Base-by-base conservation (phyloP, 371 early-diverging fungal genomes). In the Apophysomyces ossiformis region DNA sequence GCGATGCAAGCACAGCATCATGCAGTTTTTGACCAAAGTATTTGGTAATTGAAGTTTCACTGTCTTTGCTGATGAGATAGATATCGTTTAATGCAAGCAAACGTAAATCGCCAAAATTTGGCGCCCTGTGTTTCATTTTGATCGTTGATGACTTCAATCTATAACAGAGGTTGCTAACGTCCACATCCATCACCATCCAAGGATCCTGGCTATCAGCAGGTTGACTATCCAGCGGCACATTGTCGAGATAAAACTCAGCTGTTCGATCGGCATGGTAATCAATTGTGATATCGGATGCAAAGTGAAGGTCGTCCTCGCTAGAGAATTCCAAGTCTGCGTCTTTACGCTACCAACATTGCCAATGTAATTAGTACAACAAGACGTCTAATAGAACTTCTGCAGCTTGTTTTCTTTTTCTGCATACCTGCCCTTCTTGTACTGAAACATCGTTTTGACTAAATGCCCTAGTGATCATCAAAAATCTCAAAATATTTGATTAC, bases 31-130 rank as follows among this genome's bases (percentile, higher is more conserved):
- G 46, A 15, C n/a, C 21, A 50, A 50, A 50, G 21, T 50, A 50
- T 9, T 50, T 50, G 0, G 50, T 50, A 26, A 50, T 50, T 6
- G n/a, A 18, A 26, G n/a, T 50, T n/a, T 50, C 21, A 18, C n/a
- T 15, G 21, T 50, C 21, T n/a, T 50, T 50, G 6, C 50, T 26
- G 21, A 50, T 18, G 4, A 50, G 50, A 50, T 50, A 50, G 21
- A 50, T 50, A 9, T 50, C 50, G 50, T 50, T 50, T 26, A 50
- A 50, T 18, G 50, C 21, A n/a, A 50, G 21, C 16, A 50, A 18
- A 4, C 50, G 50, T 50, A 50, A 16, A 21, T 50, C 26, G 21
- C 50, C 50, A n/a, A 50, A 18, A 26, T 50, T 50, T 6, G 50
- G 5, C 21, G 50, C 50, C 50, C 16, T 50, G 9, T 50, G 50